phyloP scores from a whole-genome alignment of 2,329 filamentous ascomycete genomes.

The Biscogniauxia sp. region DNA sequence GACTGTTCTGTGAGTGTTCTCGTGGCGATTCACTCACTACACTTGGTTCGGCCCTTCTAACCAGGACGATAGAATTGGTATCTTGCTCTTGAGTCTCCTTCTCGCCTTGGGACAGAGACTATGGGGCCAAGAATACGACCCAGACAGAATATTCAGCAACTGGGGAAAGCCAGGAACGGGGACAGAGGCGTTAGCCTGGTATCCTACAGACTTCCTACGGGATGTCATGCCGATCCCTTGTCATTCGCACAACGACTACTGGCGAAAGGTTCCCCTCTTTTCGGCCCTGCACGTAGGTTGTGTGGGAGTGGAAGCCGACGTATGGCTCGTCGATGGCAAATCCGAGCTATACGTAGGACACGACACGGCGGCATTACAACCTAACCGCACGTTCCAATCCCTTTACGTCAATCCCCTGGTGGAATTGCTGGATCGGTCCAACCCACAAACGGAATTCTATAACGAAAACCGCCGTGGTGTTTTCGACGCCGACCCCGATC shows the following conservation, averaged over 20 bases:
- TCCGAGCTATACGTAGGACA: constrained; percentile 62
- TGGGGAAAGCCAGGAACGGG: constrained; percentile 30
- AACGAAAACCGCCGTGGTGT: constrained; percentile 51
- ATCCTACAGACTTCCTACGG: constrained; percentile 52
- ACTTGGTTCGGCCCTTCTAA: constrained; percentile 14
- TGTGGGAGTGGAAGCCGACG: constrained; percentile 65
- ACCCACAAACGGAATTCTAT: constrained; percentile 46
- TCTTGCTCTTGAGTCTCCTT: constrained; percentile 34
- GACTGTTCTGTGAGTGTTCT: constrained; percentile 34
- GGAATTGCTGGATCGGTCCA: constrained; percentile 53
- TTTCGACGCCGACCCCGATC: constrained; percentile 50
- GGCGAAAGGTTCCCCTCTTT: constrained; percentile 60
- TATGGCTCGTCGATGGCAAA: constrained; percentile 56
- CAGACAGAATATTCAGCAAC: constrained; percentile 27
- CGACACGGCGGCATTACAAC: constrained; percentile 50
- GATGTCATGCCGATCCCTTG: constrained; percentile 55
- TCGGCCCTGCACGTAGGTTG: constrained; percentile 60
- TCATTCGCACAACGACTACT: constrained; percentile 72
- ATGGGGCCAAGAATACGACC: constrained; percentile 30
- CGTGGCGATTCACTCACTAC: background rate
- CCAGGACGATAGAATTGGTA: constrained; percentile 25
- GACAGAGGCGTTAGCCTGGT: constrained; percentile 40
- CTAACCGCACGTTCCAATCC: constrained; percentile 55
- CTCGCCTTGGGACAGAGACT: constrained; percentile 31
- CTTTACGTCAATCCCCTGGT: constrained; percentile 66